phyloP scores from a whole-genome alignment of 129 eudicot genomes.

The Lactuca saligna region DNA sequence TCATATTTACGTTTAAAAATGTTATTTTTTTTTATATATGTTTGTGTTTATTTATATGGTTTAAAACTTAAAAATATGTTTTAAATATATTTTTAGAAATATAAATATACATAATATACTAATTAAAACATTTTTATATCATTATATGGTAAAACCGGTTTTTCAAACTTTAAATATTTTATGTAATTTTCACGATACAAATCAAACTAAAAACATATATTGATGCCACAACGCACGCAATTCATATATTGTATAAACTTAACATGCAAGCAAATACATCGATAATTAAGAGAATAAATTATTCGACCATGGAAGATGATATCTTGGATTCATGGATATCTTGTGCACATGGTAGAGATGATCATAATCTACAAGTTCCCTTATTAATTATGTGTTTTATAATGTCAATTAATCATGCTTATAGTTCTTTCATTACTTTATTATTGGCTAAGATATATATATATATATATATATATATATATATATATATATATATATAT shows the following conservation, averaged over 20 bases:
- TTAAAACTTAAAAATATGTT: not conserved
- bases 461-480: too few relatives aligned
- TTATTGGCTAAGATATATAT: not conserved
- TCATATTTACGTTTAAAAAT: too few relatives aligned
- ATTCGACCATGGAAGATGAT: constrained; percentile 37
- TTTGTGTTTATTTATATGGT: too few relatives aligned
- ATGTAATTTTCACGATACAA: too few relatives aligned
- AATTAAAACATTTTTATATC: too few relatives aligned
- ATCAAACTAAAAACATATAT: not conserved
- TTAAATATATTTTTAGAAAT: not conserved
- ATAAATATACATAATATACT: too few relatives aligned
- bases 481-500: too few relatives aligned
- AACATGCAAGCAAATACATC: constrained; percentile 22
- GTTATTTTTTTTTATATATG: too few relatives aligned
- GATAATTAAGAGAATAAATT: constrained; percentile 8
- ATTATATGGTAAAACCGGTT: too few relatives aligned
- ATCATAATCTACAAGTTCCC: constrained; percentile 20
- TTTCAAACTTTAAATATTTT: too few relatives aligned
- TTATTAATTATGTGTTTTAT: constrained; percentile 8
- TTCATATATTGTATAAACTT: constrained; percentile 30
- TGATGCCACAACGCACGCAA: constrained; percentile 18
- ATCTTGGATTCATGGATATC: constrained; percentile 33
- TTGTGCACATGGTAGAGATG: constrained; percentile 31
- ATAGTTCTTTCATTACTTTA: constrained; percentile 6
- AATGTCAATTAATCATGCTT: constrained; percentile 5